Percentiles rank a stretch among this genome's conserved stretches.
phyloP scores from a whole-genome alignment of 176 grass and related monocot species.

The Triticum aestivum region DNA sequence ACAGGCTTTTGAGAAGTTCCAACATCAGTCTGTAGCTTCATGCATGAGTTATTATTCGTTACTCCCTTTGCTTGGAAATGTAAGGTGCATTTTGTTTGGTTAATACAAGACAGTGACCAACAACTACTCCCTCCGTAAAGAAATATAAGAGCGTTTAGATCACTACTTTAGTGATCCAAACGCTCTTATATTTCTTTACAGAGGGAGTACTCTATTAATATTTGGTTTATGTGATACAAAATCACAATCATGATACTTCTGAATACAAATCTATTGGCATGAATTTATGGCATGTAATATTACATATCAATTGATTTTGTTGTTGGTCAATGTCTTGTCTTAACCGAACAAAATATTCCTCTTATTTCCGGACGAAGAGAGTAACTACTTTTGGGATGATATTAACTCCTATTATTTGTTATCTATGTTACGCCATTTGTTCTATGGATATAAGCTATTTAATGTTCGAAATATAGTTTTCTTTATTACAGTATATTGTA shows the following conservation, averaged over 20 bases:
- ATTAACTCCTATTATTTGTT: constrained; percentile 16
- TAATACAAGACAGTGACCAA: not conserved
- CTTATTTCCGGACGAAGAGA: not conserved
- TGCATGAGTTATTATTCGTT: constrained; percentile 19
- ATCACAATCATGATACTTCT: not conserved
- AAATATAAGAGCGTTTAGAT: too few species aligned
- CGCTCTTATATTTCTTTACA: too few species aligned
- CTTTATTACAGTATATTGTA: constrained; percentile 7
- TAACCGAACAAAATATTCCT: not conserved
- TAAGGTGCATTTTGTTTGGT: not conserved
- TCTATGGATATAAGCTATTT: not conserved
- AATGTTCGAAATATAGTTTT: not conserved
- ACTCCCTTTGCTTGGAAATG: not conserved
- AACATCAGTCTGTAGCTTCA: constrained; percentile 25
- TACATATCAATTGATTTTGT: not conserved
- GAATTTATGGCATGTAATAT: not conserved
- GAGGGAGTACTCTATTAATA: not conserved
- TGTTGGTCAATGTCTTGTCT: not conserved
- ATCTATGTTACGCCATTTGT: constrained; percentile 1
- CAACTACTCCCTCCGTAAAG: not conserved
- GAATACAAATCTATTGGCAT: not conserved
- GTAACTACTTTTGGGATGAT: constrained; percentile 1
- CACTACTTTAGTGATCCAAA: too few species aligned
- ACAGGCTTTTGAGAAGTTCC: not conserved
- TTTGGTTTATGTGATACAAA: not conserved